Percentiles rank a stretch among this genome's conserved stretches.
Evolutionary conservation across 257 asterid species (phyloP).

Genomic region (Nicotiana tabacum): DNA sequence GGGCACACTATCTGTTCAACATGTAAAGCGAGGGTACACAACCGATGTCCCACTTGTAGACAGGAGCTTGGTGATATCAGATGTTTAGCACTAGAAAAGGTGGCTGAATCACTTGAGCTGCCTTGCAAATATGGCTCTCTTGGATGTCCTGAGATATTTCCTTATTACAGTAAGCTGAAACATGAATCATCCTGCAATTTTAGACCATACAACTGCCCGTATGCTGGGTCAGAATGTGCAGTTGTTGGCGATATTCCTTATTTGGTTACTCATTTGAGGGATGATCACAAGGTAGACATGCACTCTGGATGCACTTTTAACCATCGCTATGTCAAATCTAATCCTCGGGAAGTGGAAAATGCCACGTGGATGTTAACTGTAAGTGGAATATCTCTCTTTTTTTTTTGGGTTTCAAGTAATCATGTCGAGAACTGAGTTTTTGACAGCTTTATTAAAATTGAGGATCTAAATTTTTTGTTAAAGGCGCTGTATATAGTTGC

Average conservation of each 20-base stretch:
- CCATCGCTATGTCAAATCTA: conserved; percentile 88
- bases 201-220: conserved; percentile 84
- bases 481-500: not conserved
- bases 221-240: conserved; percentile 90
- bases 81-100: conserved; percentile 88
- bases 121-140: conserved; percentile 72
- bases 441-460: not conserved
- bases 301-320: conserved; percentile 89
- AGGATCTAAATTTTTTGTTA: not conserved
- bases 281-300: conserved; percentile 91
- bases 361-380: conserved; percentile 98
- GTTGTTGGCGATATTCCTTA: conserved; percentile 67
- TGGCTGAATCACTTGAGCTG: conserved; percentile 90
- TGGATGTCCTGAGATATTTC: conserved; percentile 88
- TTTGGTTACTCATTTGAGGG: conserved; percentile 73
- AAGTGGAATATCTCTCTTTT: conserved; percentile 21
- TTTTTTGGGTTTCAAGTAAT: not conserved
- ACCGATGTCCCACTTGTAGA: conserved; percentile 81
- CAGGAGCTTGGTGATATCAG: conserved; percentile 93
- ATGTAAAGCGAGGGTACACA: conserved; percentile 81
- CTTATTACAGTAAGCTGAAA: conserved; percentile 80
- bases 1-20: conserved; percentile 91
- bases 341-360: conserved; percentile 91
- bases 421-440: not conserved
- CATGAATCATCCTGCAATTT: conserved; percentile 76